phyloP scores from a whole-genome alignment of 495 filamentous ascomycete species.

The Lindgomyces ingoldianus region DNA sequence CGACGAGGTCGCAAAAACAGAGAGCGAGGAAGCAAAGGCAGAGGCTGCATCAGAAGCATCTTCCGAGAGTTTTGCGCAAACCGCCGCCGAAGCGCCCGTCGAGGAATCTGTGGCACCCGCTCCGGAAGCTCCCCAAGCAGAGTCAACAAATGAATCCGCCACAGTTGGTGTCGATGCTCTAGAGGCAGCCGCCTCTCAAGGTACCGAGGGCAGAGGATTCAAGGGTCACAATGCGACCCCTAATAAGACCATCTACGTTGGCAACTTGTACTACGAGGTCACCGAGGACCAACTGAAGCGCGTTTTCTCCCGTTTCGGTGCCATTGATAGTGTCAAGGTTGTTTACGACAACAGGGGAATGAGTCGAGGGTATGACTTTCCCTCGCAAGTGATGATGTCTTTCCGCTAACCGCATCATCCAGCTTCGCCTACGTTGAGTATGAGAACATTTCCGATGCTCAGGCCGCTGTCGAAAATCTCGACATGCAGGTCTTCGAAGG shows the following conservation, averaged over 20 bases:
- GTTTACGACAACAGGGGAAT: conserved; percentile 70
- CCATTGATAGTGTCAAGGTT: conserved; percentile 55
- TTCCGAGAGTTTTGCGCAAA: conserved; percentile 32
- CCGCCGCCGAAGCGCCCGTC: conserved; percentile 24
- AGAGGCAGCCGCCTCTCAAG: neutral
- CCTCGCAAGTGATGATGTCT: neutral
- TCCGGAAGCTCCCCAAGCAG: conserved; percentile 3
- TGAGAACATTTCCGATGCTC: conserved; percentile 55
- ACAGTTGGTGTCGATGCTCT: conserved; percentile 16
- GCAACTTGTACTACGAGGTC: conserved; percentile 85
- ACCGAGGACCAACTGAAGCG: conserved; percentile 42
- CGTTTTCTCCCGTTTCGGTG: conserved; percentile 43
- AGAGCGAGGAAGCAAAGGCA: conserved; percentile 27
- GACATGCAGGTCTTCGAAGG: conserved; percentile 76
- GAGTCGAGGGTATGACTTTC: conserved; percentile 77
- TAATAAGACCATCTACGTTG: conserved; percentile 64
- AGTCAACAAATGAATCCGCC: conserved; percentile 3
- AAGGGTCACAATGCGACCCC: neutral
- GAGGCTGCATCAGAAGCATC: conserved; percentile 7
- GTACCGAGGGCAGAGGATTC: neutral
- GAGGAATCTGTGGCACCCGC: conserved; percentile 30
- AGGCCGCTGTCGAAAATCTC: conserved; percentile 62
- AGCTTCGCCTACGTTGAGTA: conserved; percentile 84
- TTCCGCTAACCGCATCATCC: conserved; percentile 12
- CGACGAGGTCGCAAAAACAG: conserved; percentile 44